Conservation (phyloP, 805 yeast species). For the Lachancea meyersii region DNA sequence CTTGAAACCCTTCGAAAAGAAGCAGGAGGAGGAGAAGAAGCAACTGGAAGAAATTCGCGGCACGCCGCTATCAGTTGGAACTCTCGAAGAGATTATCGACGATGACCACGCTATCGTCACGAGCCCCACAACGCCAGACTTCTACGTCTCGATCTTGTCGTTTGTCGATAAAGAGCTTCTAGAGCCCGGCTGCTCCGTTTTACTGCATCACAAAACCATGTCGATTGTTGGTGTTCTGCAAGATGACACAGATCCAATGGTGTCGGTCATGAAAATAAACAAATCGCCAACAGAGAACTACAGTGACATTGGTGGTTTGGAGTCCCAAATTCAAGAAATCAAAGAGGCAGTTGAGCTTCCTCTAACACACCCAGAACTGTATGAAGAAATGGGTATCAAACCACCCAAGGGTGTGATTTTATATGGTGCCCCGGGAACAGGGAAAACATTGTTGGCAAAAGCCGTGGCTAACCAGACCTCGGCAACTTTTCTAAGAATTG, state of each 20-base stretch:
- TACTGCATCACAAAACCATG: constrained; percentile 91
- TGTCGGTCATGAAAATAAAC: constrained; percentile 94
- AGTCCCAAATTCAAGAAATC: constrained; percentile 92
- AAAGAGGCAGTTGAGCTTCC: constrained; percentile 97
- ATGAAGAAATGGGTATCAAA: constrained; percentile 97
- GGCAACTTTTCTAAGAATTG: constrained; percentile 92
- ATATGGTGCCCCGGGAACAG: constrained; percentile 98
- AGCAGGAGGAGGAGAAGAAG: constrained; percentile 92
- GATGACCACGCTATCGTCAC: constrained; percentile 99
- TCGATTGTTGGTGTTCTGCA: constrained; percentile 96
- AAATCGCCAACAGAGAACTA: constrained; percentile 96
- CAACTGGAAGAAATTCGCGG: constrained; percentile 95
- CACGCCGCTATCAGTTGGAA: constrained; percentile 92
- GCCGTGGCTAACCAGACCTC: constrained; percentile 98
- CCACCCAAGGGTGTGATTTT: constrained; percentile 97
- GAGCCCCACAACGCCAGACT: constrained; percentile 92
- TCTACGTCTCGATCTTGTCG: constrained; percentile 89
- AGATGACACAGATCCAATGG: constrained; percentile 98
- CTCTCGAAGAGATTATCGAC: constrained; percentile 93
- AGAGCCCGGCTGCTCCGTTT: constrained; percentile 95
- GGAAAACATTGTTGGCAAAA: constrained; percentile 89
- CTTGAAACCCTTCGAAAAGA: constrained; percentile 92
- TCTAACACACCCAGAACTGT: constrained; percentile 90
- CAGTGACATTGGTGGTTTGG: constrained; percentile 96
- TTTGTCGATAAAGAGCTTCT: constrained; percentile 94